Percentiles rank a stretch among this genome's conserved stretches.
These are phyloP conservation scores for Dicorynia guianensis DNA, from an alignment of 306 rosid species.

Conservation along the genomic window DNA sequence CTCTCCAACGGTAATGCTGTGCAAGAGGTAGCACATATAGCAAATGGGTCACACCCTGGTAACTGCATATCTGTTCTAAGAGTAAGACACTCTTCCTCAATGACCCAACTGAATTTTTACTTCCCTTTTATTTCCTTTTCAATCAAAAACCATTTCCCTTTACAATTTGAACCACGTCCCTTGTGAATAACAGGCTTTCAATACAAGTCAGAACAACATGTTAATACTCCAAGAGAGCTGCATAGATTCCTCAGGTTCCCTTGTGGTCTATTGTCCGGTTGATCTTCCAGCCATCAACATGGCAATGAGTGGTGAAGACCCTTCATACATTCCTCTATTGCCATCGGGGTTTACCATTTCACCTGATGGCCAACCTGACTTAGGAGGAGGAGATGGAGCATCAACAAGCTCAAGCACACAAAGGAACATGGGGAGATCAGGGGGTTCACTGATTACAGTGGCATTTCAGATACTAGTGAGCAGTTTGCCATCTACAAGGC, in stretches of 20 bases:
- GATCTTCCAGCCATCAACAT: constrained; percentile 83
- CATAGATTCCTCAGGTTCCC: constrained; percentile 84
- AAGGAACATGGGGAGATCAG: constrained; percentile 38
- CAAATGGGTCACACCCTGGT: constrained; percentile 91
- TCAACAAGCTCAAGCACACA: constrained; percentile 60
- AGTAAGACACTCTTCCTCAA: constrained; percentile 46
- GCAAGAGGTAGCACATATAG: constrained; percentile 94
- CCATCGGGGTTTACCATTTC: constrained; percentile 87
- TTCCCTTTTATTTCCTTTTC: not conserved
- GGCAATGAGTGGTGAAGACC: constrained; percentile 95
- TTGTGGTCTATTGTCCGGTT: constrained; percentile 87
- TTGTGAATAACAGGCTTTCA: constrained; percentile 58
- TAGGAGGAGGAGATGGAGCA: constrained; percentile 55
- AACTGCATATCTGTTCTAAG: constrained; percentile 91
- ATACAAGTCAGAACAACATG: constrained; percentile 91
- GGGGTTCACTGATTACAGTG: constrained; percentile 77
- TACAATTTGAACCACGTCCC: not conserved
- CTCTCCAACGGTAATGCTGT: constrained; percentile 85
- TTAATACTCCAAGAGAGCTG: constrained; percentile 96
- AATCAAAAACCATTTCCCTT: not conserved
- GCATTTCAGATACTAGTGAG: constrained; percentile 90
- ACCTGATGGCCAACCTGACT: constrained; percentile 62
- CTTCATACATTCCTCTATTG: constrained; percentile 80
- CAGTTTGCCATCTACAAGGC: constrained; percentile 79
- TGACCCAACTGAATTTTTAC: not conserved